Conservation (phyloP, 257 asterid genomes). For the Solanum peruvianum region DNA sequence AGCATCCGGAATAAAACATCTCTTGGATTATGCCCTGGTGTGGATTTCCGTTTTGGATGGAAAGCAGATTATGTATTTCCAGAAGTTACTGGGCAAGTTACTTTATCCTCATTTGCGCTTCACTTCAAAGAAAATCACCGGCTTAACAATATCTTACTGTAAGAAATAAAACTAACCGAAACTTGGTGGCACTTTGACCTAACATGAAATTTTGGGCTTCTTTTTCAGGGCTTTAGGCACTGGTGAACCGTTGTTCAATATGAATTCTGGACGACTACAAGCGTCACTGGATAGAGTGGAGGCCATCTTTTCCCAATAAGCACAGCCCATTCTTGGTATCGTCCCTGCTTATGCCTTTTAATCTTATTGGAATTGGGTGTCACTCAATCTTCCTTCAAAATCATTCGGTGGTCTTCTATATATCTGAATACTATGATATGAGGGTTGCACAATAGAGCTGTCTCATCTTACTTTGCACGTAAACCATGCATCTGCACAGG, state of each 20-base stretch:
- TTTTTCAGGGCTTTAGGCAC: slow-evolving; percentile 64
- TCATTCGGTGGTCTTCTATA: not conserved
- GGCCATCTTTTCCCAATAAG: slow-evolving; percentile 56
- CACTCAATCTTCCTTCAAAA: not conserved
- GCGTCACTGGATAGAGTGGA: slow-evolving; percentile 94
- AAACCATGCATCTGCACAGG: not conserved
- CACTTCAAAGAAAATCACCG: not conserved
- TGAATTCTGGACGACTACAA: slow-evolving; percentile 80
- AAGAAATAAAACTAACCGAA: not conserved
- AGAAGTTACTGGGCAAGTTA: slow-evolving; percentile 74
- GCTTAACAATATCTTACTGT: not conserved
- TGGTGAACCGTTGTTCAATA: slow-evolving; percentile 76
- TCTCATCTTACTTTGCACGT: not conserved
- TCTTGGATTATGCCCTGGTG: slow-evolving; percentile 80
- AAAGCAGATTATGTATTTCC: slow-evolving; percentile 88
- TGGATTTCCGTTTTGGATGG: slow-evolving; percentile 96
- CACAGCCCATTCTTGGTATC: slow-evolving; percentile 10
- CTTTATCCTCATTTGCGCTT: not conserved
- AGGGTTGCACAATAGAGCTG: not conserved
- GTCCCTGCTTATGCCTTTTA: not conserved
- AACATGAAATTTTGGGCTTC: not conserved
- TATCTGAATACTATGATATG: not conserved
- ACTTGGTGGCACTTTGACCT: not conserved
- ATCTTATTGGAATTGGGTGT: not conserved
- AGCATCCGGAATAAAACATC: slow-evolving; percentile 80